Evolutionary conservation across 306 rosid species (phyloP).

Genomic region (Spatholobus suberectus): DNA sequence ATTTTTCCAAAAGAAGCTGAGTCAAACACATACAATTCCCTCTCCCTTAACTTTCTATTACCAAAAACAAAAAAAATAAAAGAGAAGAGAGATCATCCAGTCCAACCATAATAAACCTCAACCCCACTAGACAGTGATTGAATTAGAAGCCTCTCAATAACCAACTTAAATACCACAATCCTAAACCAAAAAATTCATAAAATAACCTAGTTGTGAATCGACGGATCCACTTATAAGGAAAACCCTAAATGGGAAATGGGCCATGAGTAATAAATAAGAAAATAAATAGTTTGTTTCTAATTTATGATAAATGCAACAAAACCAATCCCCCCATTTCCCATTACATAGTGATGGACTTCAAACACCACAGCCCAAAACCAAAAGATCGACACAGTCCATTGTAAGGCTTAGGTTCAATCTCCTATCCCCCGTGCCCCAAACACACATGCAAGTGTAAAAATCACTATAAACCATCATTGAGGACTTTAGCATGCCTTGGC

Average conservation of each 20-base stretch:
- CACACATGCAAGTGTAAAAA: neutral
- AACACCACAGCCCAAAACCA: too few relatives aligned
- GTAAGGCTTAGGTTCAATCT: neutral
- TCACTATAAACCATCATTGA: neutral
- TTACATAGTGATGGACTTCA: too few relatives aligned
- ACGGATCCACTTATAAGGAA: neutral
- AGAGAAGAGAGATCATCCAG: neutral
- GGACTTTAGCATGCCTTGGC: too few relatives aligned
- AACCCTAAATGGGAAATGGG: neutral
- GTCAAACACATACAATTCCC: neutral
- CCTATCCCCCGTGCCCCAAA: neutral
- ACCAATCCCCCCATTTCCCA: too few relatives aligned
- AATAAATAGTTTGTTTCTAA: conserved; percentile 7
- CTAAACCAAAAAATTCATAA: too few relatives aligned
- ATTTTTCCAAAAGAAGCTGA: neutral
- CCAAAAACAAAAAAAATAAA: neutral
- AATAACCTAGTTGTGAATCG: too few relatives aligned
- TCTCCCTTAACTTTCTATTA: neutral
- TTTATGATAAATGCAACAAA: neutral
- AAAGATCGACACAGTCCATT: too few relatives aligned
- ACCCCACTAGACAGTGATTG: neutral
- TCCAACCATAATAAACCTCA: neutral
- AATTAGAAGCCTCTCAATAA: neutral
- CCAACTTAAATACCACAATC: neutral
- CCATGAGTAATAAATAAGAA: neutral